These are phyloP conservation scores for Sordariomycetes sp. DNA, from an alignment of 2,329 filamentous ascomycete species.

Conservation along the genomic window DNA sequence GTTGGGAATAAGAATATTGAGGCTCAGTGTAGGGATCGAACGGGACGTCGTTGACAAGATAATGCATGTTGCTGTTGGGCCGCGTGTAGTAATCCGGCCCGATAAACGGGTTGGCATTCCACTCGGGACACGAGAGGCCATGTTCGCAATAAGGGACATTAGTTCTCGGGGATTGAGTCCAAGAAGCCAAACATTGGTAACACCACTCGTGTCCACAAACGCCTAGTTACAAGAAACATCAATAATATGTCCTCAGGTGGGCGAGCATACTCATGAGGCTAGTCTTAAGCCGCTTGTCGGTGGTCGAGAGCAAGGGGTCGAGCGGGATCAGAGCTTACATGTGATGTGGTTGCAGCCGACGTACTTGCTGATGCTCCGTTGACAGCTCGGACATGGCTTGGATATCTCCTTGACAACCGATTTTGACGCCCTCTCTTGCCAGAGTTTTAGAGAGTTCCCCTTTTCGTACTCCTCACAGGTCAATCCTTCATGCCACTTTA, in stretches of 20 bases:
- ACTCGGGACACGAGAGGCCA: constrained; percentile 14
- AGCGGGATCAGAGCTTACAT: constrained; percentile 15
- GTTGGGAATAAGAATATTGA: no score
- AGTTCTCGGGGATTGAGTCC: constrained; percentile 10
- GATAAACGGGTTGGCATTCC: constrained; percentile 8
- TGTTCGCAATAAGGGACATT: constrained; percentile 18
- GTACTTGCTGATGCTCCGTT: constrained; percentile 19
- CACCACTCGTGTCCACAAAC: constrained; percentile 25
- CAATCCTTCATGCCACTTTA: constrained; percentile 22
- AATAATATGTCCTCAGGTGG: neutral
- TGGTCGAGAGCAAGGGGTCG: neutral
- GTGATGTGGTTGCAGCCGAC: constrained; percentile 26
- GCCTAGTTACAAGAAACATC: constrained; percentile 8
- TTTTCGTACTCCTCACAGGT: constrained; percentile 21
- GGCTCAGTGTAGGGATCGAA: no score
- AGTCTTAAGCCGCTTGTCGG: neutral
- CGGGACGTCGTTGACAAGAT: no score
- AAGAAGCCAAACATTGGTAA: constrained; percentile 20
- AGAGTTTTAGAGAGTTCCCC: constrained; percentile 14
- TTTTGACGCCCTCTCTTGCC: constrained; percentile 19
- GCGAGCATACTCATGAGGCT: neutral
- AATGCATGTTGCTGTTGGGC: no score
- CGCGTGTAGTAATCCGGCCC: neutral
- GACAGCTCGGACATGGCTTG: constrained; percentile 21
- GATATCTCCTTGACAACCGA: constrained; percentile 16